Base-by-base conservation (phyloP, 192 early-diverging fungal genomes). In the Gryganskiella cystojenkinii region DNA sequence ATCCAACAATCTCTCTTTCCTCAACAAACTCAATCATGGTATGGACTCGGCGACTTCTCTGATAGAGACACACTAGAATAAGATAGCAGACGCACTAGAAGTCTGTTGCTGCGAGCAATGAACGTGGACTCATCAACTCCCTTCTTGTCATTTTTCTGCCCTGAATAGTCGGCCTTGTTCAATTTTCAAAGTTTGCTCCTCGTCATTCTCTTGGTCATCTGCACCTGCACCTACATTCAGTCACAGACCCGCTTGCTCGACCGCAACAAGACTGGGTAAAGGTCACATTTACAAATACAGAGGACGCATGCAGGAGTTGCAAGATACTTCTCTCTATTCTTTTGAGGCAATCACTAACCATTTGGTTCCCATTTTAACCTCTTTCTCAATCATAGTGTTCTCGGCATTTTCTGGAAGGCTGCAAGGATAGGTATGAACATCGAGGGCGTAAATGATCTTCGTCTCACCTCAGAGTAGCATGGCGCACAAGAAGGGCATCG, bases 161-260 rank as follows among this genome's bases (percentile, higher is more conserved):
- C 33, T 15, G 34, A 22, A 64, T 88, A 95, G 96, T 95, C 95
- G 47, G 95, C 96, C 61, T 85, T 99, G 70, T 99, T 99, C 83
- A 96, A 98, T 79, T 99, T 99, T 61, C 91, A 97, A 70, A 93
- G 92, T 43, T 83, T 99, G 0, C 80, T 98, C 64, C 83, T 98
- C 24, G 95, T 97, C 58, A 92, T 99, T 45, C 86, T 99, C 64
- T 84, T 98, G 46, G 67, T 92, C 44, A 98, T 99, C 69, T 99
- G 97, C 82, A 99, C 97, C n/a, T 98, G 95, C 83, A 95, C 95
- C 10, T 98, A 95, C 79, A 66, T 99, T 52, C 89, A 92, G 44
- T 90, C 94, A 17, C 95, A 98, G 73, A 94, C 95, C 61, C 87
- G 89, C 31, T 78, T 96, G 22, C 70, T 98, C 5, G 95, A 95